Evolutionary conservation across 176 grass and related monocot species (phyloP), one percentile per base, ranked within the genome.

Genomic region (Avena sativa): DNA sequence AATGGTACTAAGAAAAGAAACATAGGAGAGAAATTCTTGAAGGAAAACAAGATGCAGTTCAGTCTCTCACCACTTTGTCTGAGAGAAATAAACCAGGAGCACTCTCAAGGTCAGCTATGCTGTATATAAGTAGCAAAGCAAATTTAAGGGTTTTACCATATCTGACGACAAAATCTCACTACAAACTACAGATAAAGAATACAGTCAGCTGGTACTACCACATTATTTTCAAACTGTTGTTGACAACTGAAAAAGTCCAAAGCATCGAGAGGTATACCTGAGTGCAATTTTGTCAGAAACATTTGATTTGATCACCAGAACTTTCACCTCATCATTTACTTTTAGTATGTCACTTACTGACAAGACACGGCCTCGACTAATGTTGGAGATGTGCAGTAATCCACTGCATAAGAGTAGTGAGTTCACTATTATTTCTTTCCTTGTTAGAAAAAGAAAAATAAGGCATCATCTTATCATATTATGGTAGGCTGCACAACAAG

Each of bases 301-400:
- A 90, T 91, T 91, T 83, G 94, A 94, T 50, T 94, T 96, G 77
- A 99, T 89, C 36, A 96, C 97, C 10, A 94, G 76, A 91, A 93
- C 89, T 84, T 99, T 96, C 62, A 99, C 72, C 73, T 96, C 91
- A 69, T 96, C 97, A 71, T 90, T 87, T 83, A 94, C 83, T 40
- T 93, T 94, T 28, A 99, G 86, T 64, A 96, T 14, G 26, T 94
- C 94, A 47, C 80, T 96, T 91, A 94, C 85, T 84, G 92, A 91
- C 48, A 88, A 52, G 36, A 94, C 81, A 63, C 10, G 52, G 43
- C 84, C 83, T 82, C 63, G 71, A 81, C 87, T 96, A 81, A 99
- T 94, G 68, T 96, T 99, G 32, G 94, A 96, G 66, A 99, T 78
- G 81, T 99, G 97, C 38, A 99, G 86, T 83, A 99, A 91, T 43